Conservation (phyloP, 2,329 filamentous ascomycete genomes). For the Ceratocystis destructans region DNA sequence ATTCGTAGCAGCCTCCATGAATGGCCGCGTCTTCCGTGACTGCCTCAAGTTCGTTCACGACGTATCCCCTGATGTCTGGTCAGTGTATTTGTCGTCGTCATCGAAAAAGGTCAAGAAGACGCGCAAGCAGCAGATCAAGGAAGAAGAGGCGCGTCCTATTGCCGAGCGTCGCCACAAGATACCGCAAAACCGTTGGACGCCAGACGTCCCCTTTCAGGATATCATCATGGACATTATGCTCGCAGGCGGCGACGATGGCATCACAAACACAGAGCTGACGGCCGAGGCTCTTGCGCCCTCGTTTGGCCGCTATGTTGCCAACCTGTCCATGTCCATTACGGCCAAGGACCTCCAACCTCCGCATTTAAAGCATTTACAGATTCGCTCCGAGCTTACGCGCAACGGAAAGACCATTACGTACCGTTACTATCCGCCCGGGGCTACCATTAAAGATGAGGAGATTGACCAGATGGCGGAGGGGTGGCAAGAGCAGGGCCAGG, state of each 20-base stretch:
- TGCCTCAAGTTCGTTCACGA: conserved; percentile 47
- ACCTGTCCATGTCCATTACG: conserved; percentile 21
- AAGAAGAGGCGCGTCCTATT: conserved; percentile 13
- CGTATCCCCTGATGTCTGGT: conserved; percentile 43
- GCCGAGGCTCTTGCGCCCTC: conserved; percentile 27
- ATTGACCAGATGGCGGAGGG: background rate
- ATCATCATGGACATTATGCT: conserved; percentile 27
- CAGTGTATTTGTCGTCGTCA: conserved; percentile 31
- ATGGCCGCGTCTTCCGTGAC: conserved; percentile 44
- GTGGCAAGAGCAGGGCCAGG: background rate
- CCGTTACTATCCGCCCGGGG: conserved; percentile 17
- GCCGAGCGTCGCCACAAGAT: background rate
- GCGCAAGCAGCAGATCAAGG: conserved; percentile 18
- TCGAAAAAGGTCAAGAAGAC: conserved; percentile 18
- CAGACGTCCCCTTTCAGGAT: conserved; percentile 19
- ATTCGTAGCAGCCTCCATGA: conserved; percentile 43
- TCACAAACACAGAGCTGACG: conserved; percentile 28
- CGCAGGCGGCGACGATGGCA: conserved; percentile 25
- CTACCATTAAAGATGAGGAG: background rate
- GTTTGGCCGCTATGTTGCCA: conserved; percentile 27
- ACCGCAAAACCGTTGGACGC: conserved; percentile 14
- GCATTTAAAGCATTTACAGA: conserved; percentile 30
- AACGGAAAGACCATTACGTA: conserved; percentile 19
- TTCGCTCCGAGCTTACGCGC: conserved; percentile 22
- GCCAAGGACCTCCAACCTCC: conserved; percentile 28